Evolutionary conservation across 179 eudicot genomes (phyloP).

Genomic region (Silene coronaria): DNA sequence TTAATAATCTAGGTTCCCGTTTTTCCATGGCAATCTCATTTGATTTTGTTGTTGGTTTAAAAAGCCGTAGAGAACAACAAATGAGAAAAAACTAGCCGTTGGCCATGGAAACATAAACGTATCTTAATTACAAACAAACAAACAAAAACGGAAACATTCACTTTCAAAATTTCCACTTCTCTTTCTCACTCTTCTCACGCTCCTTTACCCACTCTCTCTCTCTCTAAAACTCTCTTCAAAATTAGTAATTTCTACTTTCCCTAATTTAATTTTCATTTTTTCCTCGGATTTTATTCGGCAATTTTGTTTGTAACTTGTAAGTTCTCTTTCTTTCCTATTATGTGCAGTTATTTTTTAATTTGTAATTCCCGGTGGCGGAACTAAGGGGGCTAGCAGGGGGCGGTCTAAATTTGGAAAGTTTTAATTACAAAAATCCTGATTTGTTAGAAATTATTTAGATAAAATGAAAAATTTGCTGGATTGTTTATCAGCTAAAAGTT

Average conservation of each 20-base stretch:
- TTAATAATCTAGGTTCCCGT: no score
- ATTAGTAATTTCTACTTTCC: not conserved
- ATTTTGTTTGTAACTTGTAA: constrained; percentile 6
- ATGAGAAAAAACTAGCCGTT: constrained; percentile 1
- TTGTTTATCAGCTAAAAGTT: not conserved
- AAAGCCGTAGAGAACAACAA: not conserved
- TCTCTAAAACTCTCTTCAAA: constrained; percentile 6
- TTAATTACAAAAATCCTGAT: not conserved
- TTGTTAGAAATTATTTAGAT: not conserved
- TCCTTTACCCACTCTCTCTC: not conserved
- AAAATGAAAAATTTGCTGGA: no score
- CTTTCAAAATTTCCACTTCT: not conserved
- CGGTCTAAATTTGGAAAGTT: no score
- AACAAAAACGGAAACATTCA: not conserved
- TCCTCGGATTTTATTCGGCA: not conserved
- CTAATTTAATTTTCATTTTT: not conserved
- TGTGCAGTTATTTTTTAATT: not conserved
- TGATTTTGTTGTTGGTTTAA: not conserved
- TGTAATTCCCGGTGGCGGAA: not conserved
- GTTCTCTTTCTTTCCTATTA: constrained; percentile 3
- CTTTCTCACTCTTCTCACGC: constrained; percentile 1
- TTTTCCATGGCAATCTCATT: no score
- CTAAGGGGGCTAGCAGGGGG: no score
- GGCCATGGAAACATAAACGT: not conserved
- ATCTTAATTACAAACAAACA: not conserved